These are phyloP conservation scores for Ehretia macrophylla DNA, from an alignment of 257 asterid genomes.

Conservation along the genomic window DNA sequence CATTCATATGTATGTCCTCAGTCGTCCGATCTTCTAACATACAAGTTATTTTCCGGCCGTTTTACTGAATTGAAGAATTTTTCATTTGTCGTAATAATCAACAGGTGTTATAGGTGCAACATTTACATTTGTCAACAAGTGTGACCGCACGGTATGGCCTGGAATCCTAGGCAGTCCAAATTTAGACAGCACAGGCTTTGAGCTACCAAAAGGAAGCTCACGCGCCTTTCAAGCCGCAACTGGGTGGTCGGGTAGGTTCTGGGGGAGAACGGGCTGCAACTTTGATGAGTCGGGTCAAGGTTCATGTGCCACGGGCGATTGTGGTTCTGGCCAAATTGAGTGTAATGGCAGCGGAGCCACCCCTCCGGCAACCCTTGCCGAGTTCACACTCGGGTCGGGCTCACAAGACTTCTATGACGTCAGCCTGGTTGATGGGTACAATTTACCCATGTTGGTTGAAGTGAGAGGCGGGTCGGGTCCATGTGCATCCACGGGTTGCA, in stretches of 20 bases:
- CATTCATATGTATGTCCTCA: no score
- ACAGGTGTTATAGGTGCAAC: slow-evolving; percentile 43
- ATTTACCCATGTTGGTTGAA: slow-evolving; percentile 62
- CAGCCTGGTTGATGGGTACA: slow-evolving; percentile 80
- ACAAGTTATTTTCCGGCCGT: no score
- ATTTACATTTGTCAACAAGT: slow-evolving; percentile 64
- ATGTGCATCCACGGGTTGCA: slow-evolving; percentile 64
- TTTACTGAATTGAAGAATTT: no score
- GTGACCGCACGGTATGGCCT: slow-evolving; percentile 72
- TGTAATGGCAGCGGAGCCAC: slow-evolving; percentile 76
- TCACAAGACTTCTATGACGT: slow-evolving; percentile 75
- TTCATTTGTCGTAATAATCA: not conserved
- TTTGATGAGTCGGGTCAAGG: slow-evolving; percentile 53
- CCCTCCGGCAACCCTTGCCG: slow-evolving; percentile 69
- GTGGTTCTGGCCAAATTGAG: slow-evolving; percentile 61
- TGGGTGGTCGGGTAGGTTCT: slow-evolving; percentile 41
- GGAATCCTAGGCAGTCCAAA: slow-evolving; percentile 54
- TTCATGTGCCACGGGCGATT: slow-evolving; percentile 66
- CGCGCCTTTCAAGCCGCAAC: slow-evolving; percentile 63
- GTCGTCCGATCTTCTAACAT: no score
- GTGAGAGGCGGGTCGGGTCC: slow-evolving; percentile 59
- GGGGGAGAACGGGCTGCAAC: slow-evolving; percentile 26
- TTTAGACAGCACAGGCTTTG: slow-evolving; percentile 59
- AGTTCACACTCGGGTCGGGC: slow-evolving; percentile 79
- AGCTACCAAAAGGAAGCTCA: slow-evolving; percentile 46